A percentile compares a stretch with the other conserved stretches of the same genome.
Evolutionary conservation across 345 rosid genomes (phyloP).

Genomic region (Turritis glabra): DNA sequence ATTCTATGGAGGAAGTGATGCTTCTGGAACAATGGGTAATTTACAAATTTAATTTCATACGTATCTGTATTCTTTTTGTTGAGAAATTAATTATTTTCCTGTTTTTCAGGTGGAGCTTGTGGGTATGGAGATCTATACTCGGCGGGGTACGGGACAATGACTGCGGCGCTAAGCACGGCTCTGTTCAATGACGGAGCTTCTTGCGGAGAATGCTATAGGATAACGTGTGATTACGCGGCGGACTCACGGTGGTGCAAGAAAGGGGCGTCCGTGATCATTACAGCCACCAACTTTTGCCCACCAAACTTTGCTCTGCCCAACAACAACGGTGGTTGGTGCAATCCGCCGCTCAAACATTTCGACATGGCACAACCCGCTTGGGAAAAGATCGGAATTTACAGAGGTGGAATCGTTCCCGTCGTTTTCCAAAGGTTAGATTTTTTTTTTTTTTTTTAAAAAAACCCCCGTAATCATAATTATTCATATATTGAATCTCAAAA

Average conservation of each 20-base stretch:
- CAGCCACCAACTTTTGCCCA: constrained; percentile 83
- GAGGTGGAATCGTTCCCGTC: constrained; percentile 89
- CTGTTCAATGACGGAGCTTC: constrained; percentile 70
- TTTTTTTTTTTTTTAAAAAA: too few relatives aligned
- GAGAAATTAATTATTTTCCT: neutral
- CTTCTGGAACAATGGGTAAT: constrained; percentile 52
- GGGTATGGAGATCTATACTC: constrained; percentile 74
- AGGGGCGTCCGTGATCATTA: constrained; percentile 59
- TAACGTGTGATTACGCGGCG: constrained; percentile 57
- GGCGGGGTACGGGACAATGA: constrained; percentile 66
- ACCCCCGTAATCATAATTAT: too few relatives aligned
- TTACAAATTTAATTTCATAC: neutral
- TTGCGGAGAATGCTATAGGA: constrained; percentile 69
- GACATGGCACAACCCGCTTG: constrained; percentile 97
- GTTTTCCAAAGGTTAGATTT: constrained; percentile 50
- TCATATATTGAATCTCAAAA: too few relatives aligned
- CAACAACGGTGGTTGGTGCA: constrained; percentile 96
- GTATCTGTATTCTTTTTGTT: too few relatives aligned
- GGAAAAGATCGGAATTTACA: constrained; percentile 81
- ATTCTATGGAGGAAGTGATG: constrained; percentile 81
- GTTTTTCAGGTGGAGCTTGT: constrained; percentile 70
- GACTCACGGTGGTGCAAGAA: constrained; percentile 67
- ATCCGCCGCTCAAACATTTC: constrained; percentile 90
- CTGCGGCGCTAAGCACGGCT: constrained; percentile 80
- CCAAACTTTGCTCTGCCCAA: constrained; percentile 70